Conservation (phyloP, 768 basidiomycete species). For the Suillus subluteus region DNA sequence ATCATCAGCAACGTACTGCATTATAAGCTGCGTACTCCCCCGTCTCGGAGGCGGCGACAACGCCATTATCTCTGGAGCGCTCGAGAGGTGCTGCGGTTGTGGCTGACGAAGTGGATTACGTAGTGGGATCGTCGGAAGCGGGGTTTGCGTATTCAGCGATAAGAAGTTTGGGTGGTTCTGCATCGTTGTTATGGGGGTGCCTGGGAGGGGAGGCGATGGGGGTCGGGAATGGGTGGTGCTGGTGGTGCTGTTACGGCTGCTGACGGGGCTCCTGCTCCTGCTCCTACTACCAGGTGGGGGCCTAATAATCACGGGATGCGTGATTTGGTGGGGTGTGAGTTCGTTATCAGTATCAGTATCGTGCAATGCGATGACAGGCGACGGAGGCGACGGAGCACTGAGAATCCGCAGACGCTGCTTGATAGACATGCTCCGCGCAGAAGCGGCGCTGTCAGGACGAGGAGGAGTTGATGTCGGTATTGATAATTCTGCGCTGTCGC, state of each 20-base stretch:
- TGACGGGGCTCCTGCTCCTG: not conserved
- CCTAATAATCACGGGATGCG: not conserved
- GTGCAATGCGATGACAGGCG: conserved; percentile 15
- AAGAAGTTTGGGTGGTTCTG: conserved; percentile 66
- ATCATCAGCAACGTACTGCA: conserved; percentile 4
- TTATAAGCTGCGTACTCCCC: conserved; percentile 51
- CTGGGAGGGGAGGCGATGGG: conserved; percentile 19
- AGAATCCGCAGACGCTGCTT: conserved; percentile 70
- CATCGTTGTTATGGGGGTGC: conserved; percentile 50
- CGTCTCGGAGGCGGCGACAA: conserved; percentile 71
- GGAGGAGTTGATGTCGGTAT: conserved; percentile 43
- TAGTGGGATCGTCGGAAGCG: conserved; percentile 22
- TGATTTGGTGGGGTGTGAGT: conserved; percentile 18
- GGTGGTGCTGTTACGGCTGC: not conserved
- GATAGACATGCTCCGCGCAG: conserved; percentile 44
- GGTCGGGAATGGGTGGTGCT: conserved; percentile 35
- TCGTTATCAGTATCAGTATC: not conserved
- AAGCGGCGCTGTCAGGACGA: conserved; percentile 30
- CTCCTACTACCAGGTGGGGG: conserved; percentile 2
- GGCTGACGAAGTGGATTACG: conserved; percentile 28
- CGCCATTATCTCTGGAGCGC: conserved; percentile 46
- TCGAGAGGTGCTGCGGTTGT: conserved; percentile 32
- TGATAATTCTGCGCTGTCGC: conserved; percentile 38
- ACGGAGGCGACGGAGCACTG: conserved; percentile 54
- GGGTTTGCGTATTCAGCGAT: conserved; percentile 53